A percentile compares a stretch with the other conserved stretches of the same genome.
Conservation (phyloP, 73 alveolate genomes). For the Paramecium tetraurelia region DNA sequence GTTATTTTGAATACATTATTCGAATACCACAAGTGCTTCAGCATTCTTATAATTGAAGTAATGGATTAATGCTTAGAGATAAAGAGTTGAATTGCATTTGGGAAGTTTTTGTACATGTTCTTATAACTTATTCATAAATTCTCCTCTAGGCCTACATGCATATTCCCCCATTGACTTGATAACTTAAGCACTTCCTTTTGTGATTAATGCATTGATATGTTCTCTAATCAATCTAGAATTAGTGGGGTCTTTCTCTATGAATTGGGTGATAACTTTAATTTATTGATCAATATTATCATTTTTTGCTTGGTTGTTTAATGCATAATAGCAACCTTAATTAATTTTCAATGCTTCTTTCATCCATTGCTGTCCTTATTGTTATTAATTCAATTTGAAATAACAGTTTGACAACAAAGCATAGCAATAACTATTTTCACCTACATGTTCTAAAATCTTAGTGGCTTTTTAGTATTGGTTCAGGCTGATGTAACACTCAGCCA, state of each 20-base stretch:
- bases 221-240: neutral
- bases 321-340: neutral
- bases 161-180: neutral
- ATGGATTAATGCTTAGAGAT: neutral
- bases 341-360: neutral
- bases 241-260: neutral
- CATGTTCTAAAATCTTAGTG: neutral
- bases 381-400: neutral
- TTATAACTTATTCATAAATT: neutral
- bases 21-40: neutral
- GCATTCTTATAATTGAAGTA: neutral
- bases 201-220: neutral
- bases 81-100: neutral
- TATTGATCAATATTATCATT: neutral
- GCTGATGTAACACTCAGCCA: neutral
- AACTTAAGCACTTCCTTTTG: neutral
- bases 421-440: neutral
- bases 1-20: neutral
- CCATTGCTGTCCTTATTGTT: neutral
- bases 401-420: neutral
- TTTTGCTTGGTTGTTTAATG: neutral
- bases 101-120: neutral
- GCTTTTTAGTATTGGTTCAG: neutral
- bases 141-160: slow-evolving; percentile 25
- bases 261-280: neutral